Conservation (phyloP, 2,329 filamentous ascomycete genomes). For the Neoarthrinium moseri region DNA sequence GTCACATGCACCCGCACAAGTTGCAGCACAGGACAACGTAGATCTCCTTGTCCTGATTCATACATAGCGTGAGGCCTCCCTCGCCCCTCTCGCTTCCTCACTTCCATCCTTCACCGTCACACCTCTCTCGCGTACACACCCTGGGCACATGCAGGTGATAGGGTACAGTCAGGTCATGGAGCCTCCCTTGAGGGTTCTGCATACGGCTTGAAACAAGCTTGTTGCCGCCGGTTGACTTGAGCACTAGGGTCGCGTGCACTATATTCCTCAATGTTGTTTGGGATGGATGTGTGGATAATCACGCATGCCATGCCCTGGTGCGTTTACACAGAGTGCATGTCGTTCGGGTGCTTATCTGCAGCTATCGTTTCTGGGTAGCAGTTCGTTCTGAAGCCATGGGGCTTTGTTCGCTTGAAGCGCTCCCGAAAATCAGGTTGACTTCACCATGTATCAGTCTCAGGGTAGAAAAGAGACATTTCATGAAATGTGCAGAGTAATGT, state of each 20-base stretch:
- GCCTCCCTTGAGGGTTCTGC: too few species aligned
- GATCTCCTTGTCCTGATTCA: slow-evolving; percentile 2
- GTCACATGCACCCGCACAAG: neutral
- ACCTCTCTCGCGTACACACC: neutral
- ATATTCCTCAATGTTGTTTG: too few species aligned
- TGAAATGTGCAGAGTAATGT: neutral
- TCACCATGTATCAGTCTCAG: neutral
- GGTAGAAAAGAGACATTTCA: neutral
- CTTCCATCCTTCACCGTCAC: neutral
- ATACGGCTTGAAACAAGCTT: too few species aligned
- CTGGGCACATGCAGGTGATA: too few species aligned
- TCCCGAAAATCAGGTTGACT: neutral
- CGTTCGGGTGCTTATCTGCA: too few species aligned
- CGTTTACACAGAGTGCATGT: too few species aligned
- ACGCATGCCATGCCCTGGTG: too few species aligned
- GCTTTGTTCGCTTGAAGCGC: neutral
- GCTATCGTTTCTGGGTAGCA: too few species aligned
- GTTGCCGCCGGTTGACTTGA: too few species aligned
- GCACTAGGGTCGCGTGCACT: too few species aligned
- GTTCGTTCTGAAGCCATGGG: neutral
- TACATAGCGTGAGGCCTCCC: slow-evolving; percentile 8
- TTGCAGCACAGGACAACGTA: neutral
- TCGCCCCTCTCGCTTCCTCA: neutral
- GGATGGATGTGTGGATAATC: too few species aligned
- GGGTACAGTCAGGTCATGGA: too few species aligned